Percentiles rank a stretch among this genome's conserved stretches.
These are phyloP conservation scores for Schizochytrium sp. DNA, from an alignment of 108 stramenopile genomes.

Conservation along the genomic window DNA sequence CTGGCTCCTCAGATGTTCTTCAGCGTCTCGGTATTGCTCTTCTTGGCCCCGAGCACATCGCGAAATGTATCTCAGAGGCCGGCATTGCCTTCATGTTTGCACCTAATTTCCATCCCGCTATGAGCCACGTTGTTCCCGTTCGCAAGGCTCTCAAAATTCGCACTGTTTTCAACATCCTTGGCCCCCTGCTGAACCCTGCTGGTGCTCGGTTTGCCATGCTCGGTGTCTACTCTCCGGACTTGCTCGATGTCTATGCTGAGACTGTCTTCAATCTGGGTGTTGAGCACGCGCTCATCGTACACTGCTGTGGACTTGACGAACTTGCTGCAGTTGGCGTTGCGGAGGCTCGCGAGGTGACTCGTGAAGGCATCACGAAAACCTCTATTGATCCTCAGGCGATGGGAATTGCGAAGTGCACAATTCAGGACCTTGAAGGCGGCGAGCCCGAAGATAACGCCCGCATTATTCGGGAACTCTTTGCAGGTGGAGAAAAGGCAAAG, in stretches of 20 bases:
- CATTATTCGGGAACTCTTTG: constrained; percentile 86
- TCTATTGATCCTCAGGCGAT: constrained; percentile 87
- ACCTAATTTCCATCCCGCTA: constrained; percentile 96
- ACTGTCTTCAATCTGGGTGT: constrained; percentile 89
- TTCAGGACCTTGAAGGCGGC: constrained; percentile 93
- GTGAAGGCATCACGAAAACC: constrained; percentile 81
- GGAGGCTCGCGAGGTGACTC: constrained; percentile 56
- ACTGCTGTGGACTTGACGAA: constrained; percentile 97
- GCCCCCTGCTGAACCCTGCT: constrained; percentile 98
- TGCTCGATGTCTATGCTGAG: constrained; percentile 89
- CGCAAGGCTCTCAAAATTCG: constrained; percentile 92
- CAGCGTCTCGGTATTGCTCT: constrained; percentile 94
- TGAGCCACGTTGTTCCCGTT: constrained; percentile 94
- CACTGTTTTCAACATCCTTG: constrained; percentile 96
- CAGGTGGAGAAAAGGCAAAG: constrained; percentile 83
- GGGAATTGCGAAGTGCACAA: constrained; percentile 87
- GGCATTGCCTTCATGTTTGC: constrained; percentile 97
- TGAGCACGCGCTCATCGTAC: constrained; percentile 96
- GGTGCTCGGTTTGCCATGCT: constrained; percentile 94
- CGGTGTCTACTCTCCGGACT: constrained; percentile 91
- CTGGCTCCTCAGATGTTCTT: constrained; percentile 94
- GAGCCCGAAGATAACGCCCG: constrained; percentile 91
- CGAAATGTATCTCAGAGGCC: constrained; percentile 85
- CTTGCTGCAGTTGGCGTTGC: constrained; percentile 91
- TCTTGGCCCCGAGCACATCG: constrained; percentile 86